Evolutionary conservation across 1,284 basidiomycete species (phyloP).

Genomic region (Pyrrhoderma lamaoense): DNA sequence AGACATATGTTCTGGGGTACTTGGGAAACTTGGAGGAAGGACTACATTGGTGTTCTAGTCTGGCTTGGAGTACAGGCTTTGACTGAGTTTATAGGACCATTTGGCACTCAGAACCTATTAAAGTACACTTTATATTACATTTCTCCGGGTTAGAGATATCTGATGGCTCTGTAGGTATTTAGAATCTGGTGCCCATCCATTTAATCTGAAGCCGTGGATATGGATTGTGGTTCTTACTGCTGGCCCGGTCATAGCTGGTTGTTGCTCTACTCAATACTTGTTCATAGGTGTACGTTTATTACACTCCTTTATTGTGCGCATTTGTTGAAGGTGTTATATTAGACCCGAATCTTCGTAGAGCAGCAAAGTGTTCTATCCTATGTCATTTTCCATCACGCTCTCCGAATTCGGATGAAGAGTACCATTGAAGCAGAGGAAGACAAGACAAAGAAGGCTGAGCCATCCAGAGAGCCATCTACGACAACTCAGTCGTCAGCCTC

Average conservation of each 20-base stretch:
- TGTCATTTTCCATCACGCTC: conserved; percentile 49
- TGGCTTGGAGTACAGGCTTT: conserved; percentile 1
- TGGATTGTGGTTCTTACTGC: conserved; percentile 13
- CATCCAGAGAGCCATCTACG: not conserved
- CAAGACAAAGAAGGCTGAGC: not conserved
- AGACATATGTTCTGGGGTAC: conserved; percentile 18
- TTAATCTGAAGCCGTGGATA: conserved; percentile 11
- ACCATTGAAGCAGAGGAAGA: conserved; percentile 1
- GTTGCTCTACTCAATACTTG: conserved; percentile 8
- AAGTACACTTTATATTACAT: not conserved
- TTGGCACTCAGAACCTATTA: conserved; percentile 12
- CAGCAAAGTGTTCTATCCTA: conserved; percentile 34
- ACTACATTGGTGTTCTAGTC: not conserved
- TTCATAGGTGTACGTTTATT: conserved; percentile 3
- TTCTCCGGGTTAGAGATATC: not conserved
- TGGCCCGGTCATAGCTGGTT: conserved; percentile 11
- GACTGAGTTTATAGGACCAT: conserved; percentile 10
- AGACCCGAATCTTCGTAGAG: conserved; percentile 9
- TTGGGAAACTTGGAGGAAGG: conserved; percentile 6
- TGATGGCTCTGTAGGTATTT: conserved; percentile 3
- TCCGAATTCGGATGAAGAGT: conserved; percentile 43
- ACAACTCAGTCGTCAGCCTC: conserved; percentile 1
- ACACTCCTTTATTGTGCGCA: not conserved
- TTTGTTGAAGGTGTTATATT: not conserved
- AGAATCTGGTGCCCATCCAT: conserved; percentile 8